Evolutionary conservation across 129 eudicot species (phyloP).

Genomic region (Escallonia rubra): DNA sequence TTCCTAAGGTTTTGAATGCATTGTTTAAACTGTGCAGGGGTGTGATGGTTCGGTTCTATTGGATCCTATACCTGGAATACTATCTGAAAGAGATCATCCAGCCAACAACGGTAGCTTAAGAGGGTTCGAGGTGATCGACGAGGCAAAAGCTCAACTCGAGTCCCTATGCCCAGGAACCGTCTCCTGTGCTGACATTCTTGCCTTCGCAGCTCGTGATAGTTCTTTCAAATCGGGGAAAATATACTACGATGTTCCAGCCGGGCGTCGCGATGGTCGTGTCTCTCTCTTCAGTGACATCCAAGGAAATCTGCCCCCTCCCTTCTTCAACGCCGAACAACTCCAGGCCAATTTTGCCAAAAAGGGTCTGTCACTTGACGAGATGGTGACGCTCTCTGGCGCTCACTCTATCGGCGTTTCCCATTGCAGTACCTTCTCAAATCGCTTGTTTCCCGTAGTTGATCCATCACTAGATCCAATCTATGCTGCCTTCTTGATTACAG

Average conservation of each 20-base stretch:
- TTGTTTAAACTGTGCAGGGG: constrained; percentile 16
- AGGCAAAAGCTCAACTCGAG: constrained; percentile 38
- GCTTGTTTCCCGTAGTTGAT: constrained; percentile 19
- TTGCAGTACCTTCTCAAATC: constrained; percentile 19
- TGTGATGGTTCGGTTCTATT: constrained; percentile 34
- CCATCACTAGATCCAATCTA: constrained; percentile 22
- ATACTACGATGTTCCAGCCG: constrained; percentile 19
- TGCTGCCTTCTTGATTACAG: constrained; percentile 5
- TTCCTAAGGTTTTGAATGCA: no score
- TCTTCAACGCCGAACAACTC: constrained; percentile 12
- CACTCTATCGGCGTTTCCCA: constrained; percentile 22
- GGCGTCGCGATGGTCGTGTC: constrained; percentile 23
- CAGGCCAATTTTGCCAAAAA: constrained; percentile 11
- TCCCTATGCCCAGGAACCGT: constrained; percentile 30
- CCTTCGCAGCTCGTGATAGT: constrained; percentile 38
- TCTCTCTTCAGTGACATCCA: not conserved
- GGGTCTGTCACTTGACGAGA: constrained; percentile 12
- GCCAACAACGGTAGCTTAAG: constrained; percentile 23
- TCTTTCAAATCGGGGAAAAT: constrained; percentile 6
- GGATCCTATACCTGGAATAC: constrained; percentile 7
- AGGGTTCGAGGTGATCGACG: constrained; percentile 45
- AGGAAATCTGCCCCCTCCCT: constrained; percentile 15
- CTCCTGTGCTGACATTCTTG: constrained; percentile 30
- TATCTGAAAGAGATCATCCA: constrained; percentile 19
- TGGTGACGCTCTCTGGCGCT: constrained; percentile 29